Base-by-base conservation (phyloP, 176 grass and related monocot genomes). In the Dendrocalamus sinicus region DNA sequence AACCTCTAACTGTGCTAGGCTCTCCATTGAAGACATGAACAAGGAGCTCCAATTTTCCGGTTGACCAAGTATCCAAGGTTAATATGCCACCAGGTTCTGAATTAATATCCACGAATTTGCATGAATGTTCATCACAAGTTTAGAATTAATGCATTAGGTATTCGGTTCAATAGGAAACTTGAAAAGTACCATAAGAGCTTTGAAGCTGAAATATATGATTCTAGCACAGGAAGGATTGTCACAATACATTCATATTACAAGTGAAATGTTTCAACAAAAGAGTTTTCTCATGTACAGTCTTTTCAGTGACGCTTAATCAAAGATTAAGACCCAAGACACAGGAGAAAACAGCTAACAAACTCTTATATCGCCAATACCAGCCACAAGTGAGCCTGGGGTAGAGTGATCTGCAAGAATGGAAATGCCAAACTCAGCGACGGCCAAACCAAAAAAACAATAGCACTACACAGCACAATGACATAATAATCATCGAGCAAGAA, bases 1-100 rank as follows among this genome's bases (percentile, higher is more conserved):
- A 83, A 90, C 89, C 92, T 99, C 97, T 88, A 99, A 81, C 75
- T 99, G 97, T 23, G 97, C 94, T 94, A 99, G 86, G 90, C 94
- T 96, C 89, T 96, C 97, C 97, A 99, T 99, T 68, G 93, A 91
- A 75, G 79, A 72, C 74, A 94, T 62, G 78, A 86, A 87, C 58
- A 84, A 43, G 79, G 83, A 74, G 85, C 86, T 87, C 87, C 88
- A 82, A 92, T 79, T 85, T 94, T 88, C 85, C 77, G 45, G 86
- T 87, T 87, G 89, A 89, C 72, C 86, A 91, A 92, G 86, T 89
- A 89, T 87, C 91, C 86, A 91, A 90, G 84, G 73, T 81, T 92
- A 92, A 85, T 87, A 81, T 83, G 86, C 93, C 89, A 92, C 91
- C 76, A 53, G 78, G 74, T 79, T 89, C 89, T 74, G 93, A 89